A percentile compares a stretch with the other conserved stretches of the same genome.
phyloP scores from a whole-genome alignment of 306 rosid species.

The Pachyrhizus erosus region DNA sequence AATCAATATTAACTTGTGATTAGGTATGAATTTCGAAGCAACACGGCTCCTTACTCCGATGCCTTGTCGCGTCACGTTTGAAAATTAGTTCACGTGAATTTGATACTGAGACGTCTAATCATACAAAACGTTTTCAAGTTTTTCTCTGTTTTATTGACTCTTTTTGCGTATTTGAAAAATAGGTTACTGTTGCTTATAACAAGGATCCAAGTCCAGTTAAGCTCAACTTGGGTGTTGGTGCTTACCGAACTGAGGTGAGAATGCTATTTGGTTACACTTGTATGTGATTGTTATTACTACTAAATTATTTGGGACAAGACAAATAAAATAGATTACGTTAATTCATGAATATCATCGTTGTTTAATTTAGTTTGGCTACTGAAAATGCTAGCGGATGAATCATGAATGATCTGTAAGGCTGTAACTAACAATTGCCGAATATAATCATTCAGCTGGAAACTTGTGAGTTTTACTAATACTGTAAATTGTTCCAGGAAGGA shows the following conservation, averaged over 20 bases:
- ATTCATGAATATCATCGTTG: not conserved
- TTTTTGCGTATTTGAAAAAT: slow-evolving; percentile 21
- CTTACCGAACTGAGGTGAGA: slow-evolving; percentile 95
- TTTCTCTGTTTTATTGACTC: slow-evolving; percentile 8
- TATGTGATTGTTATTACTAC: not conserved
- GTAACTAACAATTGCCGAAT: no score
- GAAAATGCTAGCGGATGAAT: slow-evolving; percentile 13
- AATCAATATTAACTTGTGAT: no score
- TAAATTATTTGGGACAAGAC: not conserved
- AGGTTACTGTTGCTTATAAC: slow-evolving; percentile 96
- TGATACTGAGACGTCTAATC: not conserved
- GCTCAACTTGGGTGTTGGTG: slow-evolving; percentile 97
- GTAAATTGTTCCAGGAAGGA: slow-evolving; percentile 74
- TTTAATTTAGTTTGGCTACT: slow-evolving; percentile 20
- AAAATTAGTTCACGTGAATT: slow-evolving; percentile 2
- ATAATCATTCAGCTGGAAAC: not conserved
- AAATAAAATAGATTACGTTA: not conserved
- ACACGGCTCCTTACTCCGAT: slow-evolving; percentile 12
- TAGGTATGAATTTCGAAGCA: slow-evolving; percentile 3
- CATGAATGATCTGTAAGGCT: no score
- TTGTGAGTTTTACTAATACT: slow-evolving; percentile 32
- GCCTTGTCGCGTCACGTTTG: slow-evolving; percentile 26
- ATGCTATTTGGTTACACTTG: not conserved
- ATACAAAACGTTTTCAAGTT: not conserved
- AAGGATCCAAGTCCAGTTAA: slow-evolving; percentile 89